Conservation (phyloP, 192 early-diverging fungal genomes). For the Backusella parvicylindrica region DNA sequence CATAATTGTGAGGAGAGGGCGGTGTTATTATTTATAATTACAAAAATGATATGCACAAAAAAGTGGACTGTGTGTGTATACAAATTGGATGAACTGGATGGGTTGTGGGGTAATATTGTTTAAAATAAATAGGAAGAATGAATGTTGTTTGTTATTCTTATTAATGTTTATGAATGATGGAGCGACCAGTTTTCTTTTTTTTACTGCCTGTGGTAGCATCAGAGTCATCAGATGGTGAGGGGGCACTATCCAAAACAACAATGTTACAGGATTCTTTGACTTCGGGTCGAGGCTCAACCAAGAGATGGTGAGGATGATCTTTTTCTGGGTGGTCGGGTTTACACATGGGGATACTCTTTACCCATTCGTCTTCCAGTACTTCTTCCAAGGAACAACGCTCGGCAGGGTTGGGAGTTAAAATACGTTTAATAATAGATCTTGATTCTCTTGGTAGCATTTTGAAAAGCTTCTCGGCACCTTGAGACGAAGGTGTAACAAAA, state of each 20-base stretch:
- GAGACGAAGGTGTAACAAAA: conserved; percentile 39
- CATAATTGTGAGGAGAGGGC: neutral
- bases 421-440: conserved; percentile 54
- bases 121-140: neutral
- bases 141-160: neutral
- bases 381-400: conserved; percentile 61
- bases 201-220: neutral
- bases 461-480: conserved; percentile 47
- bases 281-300: conserved; percentile 17
- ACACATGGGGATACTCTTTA: conserved; percentile 60
- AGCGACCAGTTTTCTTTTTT: neutral
- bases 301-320: conserved; percentile 29
- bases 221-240: conserved; percentile 12
- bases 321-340: neutral
- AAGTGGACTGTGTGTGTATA: conserved; percentile 1
- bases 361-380: conserved; percentile 74
- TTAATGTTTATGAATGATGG: neutral
- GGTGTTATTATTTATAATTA: neutral
- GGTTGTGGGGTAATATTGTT: neutral
- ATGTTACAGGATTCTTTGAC: conserved; percentile 18
- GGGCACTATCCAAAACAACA: conserved; percentile 1
- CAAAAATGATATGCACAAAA: neutral
- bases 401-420: conserved; percentile 58
- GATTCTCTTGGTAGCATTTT: conserved; percentile 60
- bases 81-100: neutral